phyloP scores from a whole-genome alignment of 2,329 filamentous ascomycete species.

The Coniochaeta sp. region DNA sequence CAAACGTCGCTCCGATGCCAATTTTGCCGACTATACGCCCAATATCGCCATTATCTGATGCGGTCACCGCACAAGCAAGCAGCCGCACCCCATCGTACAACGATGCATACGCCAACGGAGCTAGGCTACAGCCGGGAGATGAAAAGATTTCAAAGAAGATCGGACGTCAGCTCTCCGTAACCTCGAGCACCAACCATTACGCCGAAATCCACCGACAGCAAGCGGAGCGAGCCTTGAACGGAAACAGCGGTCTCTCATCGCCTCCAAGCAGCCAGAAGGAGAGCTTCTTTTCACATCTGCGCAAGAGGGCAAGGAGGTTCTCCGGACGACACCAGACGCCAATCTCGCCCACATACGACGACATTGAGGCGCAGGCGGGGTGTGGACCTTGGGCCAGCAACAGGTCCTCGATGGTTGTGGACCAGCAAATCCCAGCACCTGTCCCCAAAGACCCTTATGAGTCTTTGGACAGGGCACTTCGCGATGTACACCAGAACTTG shows the following conservation, averaged over 20 bases:
- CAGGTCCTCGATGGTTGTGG: constrained; percentile 74
- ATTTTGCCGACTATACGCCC: constrained; percentile 92
- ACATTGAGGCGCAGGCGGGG: constrained; percentile 86
- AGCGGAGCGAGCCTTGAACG: constrained; percentile 83
- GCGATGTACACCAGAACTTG: constrained; percentile 43
- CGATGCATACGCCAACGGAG: constrained; percentile 37
- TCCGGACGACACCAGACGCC: constrained; percentile 85
- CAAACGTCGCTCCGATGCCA: constrained; percentile 82
- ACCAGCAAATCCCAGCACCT: constrained; percentile 42
- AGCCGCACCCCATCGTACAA: constrained; percentile 50
- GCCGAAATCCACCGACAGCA: constrained; percentile 84
- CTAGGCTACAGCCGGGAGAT: constrained; percentile 34
- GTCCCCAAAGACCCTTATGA: constrained; percentile 50
- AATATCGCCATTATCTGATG: constrained; percentile 92
- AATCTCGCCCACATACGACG: constrained; percentile 71
- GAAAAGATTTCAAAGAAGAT: constrained; percentile 81
- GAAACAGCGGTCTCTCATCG: constrained; percentile 66
- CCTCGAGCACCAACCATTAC: constrained; percentile 89
- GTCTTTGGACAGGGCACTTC: constrained; percentile 50
- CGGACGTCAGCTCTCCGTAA: constrained; percentile 85
- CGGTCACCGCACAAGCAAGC: constrained; percentile 82
- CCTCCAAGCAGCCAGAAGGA: constrained; percentile 79
- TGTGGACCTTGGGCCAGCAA: constrained; percentile 86
- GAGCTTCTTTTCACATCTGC: constrained; percentile 94
- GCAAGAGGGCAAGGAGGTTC: constrained; percentile 85